phyloP scores from a whole-genome alignment of 768 basidiomycete genomes.

The Tremella fuciformis region DNA sequence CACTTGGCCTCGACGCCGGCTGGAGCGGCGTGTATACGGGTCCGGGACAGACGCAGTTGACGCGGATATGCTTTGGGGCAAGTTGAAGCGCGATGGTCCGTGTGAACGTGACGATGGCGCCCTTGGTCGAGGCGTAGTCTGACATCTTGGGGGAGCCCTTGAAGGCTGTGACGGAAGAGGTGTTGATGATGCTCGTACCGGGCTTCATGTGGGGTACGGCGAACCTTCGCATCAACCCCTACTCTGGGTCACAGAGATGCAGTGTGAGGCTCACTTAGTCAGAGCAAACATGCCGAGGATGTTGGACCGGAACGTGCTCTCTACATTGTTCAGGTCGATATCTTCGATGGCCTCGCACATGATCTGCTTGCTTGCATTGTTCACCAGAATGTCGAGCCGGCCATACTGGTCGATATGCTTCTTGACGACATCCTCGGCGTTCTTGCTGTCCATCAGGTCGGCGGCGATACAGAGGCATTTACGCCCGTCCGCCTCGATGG shows the following conservation, averaged over 20 bases:
- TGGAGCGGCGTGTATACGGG: conserved; percentile 64
- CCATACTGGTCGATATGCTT: conserved; percentile 55
- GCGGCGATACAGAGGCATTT: conserved; percentile 46
- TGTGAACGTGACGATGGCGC: conserved; percentile 62
- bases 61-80: conserved; percentile 61
- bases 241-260: not conserved
- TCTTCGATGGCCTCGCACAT: conserved; percentile 57
- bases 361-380: conserved; percentile 55
- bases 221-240: conserved; percentile 35
- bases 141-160: conserved; percentile 46
- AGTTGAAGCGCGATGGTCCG: conserved; percentile 60
- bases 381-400: conserved; percentile 60
- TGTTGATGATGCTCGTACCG: conserved; percentile 63
- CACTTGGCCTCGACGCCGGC: conserved; percentile 58
- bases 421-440: conserved; percentile 57
- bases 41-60: conserved; percentile 56
- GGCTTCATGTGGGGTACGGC: conserved; percentile 64
- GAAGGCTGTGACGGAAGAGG: conserved; percentile 58
- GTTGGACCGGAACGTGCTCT: conserved; percentile 61
- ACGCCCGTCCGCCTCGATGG: conserved; percentile 56
- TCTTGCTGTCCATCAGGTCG: conserved; percentile 56
- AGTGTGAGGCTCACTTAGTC: conserved; percentile 52
- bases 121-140: conserved; percentile 64
- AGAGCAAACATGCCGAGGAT: conserved; percentile 63
- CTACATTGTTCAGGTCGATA: conserved; percentile 59